Conservation (phyloP, 257 asterid genomes). For the Thymus quinquecostatus region DNA sequence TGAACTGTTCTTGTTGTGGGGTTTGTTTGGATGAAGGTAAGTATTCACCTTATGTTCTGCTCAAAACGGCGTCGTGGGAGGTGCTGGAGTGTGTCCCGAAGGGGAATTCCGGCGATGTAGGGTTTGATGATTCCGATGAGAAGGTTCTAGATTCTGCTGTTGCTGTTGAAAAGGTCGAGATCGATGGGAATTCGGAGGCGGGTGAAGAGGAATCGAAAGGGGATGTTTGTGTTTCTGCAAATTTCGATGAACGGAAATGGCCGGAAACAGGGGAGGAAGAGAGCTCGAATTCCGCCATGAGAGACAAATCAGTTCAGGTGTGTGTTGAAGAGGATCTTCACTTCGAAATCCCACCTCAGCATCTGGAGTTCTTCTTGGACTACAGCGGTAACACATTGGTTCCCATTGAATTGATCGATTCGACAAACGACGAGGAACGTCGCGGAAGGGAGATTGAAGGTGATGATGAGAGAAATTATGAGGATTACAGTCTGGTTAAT, state of each 20-base stretch:
- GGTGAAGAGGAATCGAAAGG: not conserved
- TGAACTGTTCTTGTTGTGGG: slow-evolving; percentile 84
- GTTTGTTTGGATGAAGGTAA: slow-evolving; percentile 38
- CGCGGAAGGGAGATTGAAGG: slow-evolving; percentile 23
- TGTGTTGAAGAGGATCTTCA: slow-evolving; percentile 46
- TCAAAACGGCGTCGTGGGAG: slow-evolving; percentile 73
- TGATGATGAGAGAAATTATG: slow-evolving; percentile 29
- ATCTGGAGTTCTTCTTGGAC: slow-evolving; percentile 82
- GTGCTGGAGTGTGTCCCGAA: slow-evolving; percentile 56
- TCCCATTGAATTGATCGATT: slow-evolving; percentile 70
- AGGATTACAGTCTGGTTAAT: slow-evolving; percentile 32
- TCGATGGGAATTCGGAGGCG: slow-evolving; percentile 28
- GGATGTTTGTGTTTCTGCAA: slow-evolving; percentile 14
- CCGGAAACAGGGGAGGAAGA: slow-evolving; percentile 36
- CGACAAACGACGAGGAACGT: not conserved
- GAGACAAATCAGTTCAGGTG: slow-evolving; percentile 65
- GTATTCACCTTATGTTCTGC: slow-evolving; percentile 52
- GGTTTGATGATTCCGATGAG: slow-evolving; percentile 25
- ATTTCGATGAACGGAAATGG: slow-evolving; percentile 23
- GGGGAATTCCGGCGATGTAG: slow-evolving; percentile 35
- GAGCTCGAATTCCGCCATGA: slow-evolving; percentile 33
- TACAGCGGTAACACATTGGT: slow-evolving; percentile 63
- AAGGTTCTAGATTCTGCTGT: slow-evolving; percentile 30
- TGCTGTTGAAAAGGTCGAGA: slow-evolving; percentile 33
- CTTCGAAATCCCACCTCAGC: slow-evolving; percentile 53